These are phyloP conservation scores for Neurospora sublineolata DNA, from an alignment of 495 filamentous ascomycete species.

Conservation along the genomic window DNA sequence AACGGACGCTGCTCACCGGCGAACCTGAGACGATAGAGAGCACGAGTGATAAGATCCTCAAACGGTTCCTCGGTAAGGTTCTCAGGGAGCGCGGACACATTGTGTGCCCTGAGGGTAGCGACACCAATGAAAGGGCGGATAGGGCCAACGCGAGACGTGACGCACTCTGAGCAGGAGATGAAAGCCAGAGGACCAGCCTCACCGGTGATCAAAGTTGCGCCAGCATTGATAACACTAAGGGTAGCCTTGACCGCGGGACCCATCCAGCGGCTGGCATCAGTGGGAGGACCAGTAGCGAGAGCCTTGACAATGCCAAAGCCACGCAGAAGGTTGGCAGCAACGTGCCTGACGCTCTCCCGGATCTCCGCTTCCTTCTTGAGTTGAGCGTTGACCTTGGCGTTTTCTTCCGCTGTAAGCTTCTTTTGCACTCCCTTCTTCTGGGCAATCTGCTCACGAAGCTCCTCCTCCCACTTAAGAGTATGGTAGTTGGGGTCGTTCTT, in stretches of 20 bases:
- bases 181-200: slow-evolving; percentile 69
- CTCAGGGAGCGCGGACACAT: slow-evolving; percentile 56
- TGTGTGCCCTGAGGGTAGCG: slow-evolving; percentile 69
- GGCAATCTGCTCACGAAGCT: slow-evolving; percentile 76
- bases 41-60: slow-evolving; percentile 74
- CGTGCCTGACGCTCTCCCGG: slow-evolving; percentile 51
- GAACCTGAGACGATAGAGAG: slow-evolving; percentile 83
- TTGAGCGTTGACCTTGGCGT: slow-evolving; percentile 81
- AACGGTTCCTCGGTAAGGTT: slow-evolving; percentile 67
- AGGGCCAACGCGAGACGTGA: slow-evolving; percentile 63
- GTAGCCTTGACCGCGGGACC: slow-evolving; percentile 61
- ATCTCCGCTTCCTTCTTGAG: slow-evolving; percentile 76
- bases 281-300: slow-evolving; percentile 75
- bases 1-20: slow-evolving; percentile 85
- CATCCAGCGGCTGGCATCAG: slow-evolving; percentile 77
- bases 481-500: slow-evolving; percentile 89
- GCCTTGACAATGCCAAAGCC: slow-evolving; percentile 75
- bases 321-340: slow-evolving; percentile 58
- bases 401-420: slow-evolving; percentile 83
- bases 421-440: slow-evolving; percentile 84
- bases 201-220: slow-evolving; percentile 69
- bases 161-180: slow-evolving; percentile 59
- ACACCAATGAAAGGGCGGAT: slow-evolving; percentile 74
- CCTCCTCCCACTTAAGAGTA: slow-evolving; percentile 92
- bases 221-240: slow-evolving; percentile 60